phyloP scores from a whole-genome alignment of 169 alveolate genomes.

The Amoebophrya sp. region DNA sequence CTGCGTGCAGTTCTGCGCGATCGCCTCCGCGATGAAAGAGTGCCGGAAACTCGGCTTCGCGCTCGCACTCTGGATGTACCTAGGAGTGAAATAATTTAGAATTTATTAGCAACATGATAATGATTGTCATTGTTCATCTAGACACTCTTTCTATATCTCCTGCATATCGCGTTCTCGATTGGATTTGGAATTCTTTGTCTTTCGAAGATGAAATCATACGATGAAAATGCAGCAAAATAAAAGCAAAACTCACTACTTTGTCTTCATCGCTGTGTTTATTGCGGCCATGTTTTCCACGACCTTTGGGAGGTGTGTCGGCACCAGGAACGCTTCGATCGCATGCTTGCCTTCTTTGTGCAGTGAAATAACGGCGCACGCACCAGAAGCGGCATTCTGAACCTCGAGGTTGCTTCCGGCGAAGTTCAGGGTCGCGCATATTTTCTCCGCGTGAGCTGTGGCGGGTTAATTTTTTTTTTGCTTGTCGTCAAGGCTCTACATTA shows the following conservation, averaged over 20 bases:
- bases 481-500: too few relatives aligned
- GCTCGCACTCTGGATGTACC: neutral
- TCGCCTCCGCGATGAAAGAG: neutral
- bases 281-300: neutral
- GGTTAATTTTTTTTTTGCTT: neutral
- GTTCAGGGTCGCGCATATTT: neutral
- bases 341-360: neutral
- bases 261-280: neutral
- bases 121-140: too few relatives aligned
- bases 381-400: neutral
- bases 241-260: neutral
- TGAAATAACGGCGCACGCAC: neutral
- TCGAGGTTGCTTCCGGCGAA: neutral
- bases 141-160: too few relatives aligned
- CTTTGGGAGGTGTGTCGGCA: neutral
- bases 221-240: too few relatives aligned
- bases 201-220: too few relatives aligned
- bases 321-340: neutral
- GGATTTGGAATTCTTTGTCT: too few relatives aligned
- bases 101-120: too few relatives aligned
- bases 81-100: too few relatives aligned
- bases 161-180: too few relatives aligned
- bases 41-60: neutral
- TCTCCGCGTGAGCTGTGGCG: neutral
- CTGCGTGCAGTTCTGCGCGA: neutral